phyloP scores from a whole-genome alignment of 1,139 yeast species.

The Kurtzmaniella natalensis region DNA sequence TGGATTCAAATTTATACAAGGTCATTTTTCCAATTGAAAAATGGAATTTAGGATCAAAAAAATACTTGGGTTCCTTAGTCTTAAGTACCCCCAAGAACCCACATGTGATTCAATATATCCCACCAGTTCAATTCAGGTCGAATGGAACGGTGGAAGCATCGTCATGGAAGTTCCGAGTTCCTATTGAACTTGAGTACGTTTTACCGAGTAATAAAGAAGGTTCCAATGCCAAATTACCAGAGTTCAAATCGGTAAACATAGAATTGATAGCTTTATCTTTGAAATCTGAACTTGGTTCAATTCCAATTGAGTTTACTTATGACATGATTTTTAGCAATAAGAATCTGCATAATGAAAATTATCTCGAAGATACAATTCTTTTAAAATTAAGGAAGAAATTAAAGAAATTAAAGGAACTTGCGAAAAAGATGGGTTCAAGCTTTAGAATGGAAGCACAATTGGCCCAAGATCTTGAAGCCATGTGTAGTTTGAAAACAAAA shows the following conservation, averaged over 20 bases:
- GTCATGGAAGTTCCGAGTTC: constrained; percentile 6
- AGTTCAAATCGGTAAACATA: constrained; percentile 27
- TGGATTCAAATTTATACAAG: constrained; percentile 9
- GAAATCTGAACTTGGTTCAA: constrained; percentile 28
- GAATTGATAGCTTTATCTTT: constrained; percentile 36
- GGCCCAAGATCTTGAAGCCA: constrained; percentile 27
- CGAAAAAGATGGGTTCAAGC: constrained; percentile 20
- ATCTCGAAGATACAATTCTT: constrained; percentile 20
- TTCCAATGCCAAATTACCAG: constrained; percentile 15
- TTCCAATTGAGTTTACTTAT: constrained; percentile 40
- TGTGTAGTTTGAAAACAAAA: constrained; percentile 27
- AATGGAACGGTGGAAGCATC: constrained; percentile 6
- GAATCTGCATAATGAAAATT: constrained; percentile 16
- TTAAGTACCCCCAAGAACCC: constrained; percentile 24
- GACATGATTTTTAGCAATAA: constrained; percentile 34
- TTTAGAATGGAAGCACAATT: constrained; percentile 27
- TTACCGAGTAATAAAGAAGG: constrained; percentile 13
- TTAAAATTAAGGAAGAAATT: constrained; percentile 1
- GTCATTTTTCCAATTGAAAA: constrained; percentile 12
- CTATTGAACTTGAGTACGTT: constrained; percentile 9
- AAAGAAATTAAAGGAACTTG: constrained; percentile 1
- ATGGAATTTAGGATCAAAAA: constrained; percentile 20
- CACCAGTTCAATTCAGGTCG: constrained; percentile 24
- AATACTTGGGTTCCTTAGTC: constrained; percentile 25
- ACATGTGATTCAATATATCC: constrained; percentile 26